phyloP scores from a whole-genome alignment of 345 rosid genomes.

The Ailanthus altissimus region DNA sequence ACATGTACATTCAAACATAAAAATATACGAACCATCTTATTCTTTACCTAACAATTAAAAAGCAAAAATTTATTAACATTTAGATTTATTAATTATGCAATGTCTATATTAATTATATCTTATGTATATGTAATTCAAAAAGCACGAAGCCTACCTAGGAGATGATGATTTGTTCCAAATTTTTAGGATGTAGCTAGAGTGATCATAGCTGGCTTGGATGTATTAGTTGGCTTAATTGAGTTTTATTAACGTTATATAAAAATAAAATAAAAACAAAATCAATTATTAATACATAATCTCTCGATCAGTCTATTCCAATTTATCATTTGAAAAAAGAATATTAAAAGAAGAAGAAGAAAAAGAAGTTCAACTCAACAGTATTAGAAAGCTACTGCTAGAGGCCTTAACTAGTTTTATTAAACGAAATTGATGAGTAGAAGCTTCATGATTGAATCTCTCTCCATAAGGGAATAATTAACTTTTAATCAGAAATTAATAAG shows the following conservation, averaged over 20 bases:
- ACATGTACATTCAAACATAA: too few species aligned
- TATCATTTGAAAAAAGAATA: too few species aligned
- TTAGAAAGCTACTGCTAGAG: too few species aligned
- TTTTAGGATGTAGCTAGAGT: slow-evolving; percentile 15
- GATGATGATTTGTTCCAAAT: slow-evolving; percentile 17
- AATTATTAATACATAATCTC: neutral
- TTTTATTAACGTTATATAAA: neutral
- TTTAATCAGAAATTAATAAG: neutral
- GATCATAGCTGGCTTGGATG: neutral
- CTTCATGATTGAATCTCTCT: neutral
- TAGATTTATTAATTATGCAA: neutral
- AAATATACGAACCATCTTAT: neutral
- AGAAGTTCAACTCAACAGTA: too few species aligned
- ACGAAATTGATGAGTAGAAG: neutral
- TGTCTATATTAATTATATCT: slow-evolving; percentile 1
- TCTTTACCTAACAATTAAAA: slow-evolving; percentile 19
- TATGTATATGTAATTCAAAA: too few species aligned
- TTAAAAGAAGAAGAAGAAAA: too few species aligned
- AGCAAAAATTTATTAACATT: neutral
- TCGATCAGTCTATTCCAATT: neutral
- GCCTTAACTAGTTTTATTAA: too few species aligned
- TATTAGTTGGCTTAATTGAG: neutral
- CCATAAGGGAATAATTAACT: neutral
- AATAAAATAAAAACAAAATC: too few species aligned
- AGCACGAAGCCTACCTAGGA: neutral